Evolutionary conservation across 2,329 filamentous ascomycete species (phyloP), one percentile per base, ranked within the genome.

Genomic region (Penicillium sp.): DNA sequence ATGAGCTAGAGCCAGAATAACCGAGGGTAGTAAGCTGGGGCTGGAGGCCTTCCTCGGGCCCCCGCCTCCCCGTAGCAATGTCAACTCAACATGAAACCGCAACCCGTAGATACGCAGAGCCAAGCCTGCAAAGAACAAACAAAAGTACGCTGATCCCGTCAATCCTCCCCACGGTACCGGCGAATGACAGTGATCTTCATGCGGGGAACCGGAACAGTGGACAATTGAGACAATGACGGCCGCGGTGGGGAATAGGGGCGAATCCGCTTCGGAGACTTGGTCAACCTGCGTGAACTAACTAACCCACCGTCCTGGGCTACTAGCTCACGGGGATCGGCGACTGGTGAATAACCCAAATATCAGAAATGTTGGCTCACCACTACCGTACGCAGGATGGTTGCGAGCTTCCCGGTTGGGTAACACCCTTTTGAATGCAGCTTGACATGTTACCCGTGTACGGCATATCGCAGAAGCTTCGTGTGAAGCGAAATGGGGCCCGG

Each of bases 201-300:
- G 39, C 43, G 48, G 48, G 48, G 41, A 45, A 45, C 18, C 41
- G 18, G 30, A 18, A 22, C 38, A 10, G 38, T 31, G 24, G 25
- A 36, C 28, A n/a, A 16, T 2, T 20, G 13, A 50, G 25, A 50
- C 33, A 40, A 11, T n/a, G 11, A 40, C n/a, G 31, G 31, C 33
- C 16, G 35, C 31, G 4, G 18, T 35, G 36, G 11, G 16, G 35
- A 28, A 31, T 11, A 40, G 38, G 38, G 38, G 20, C 18, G 16
- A 20, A 20, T 16, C 33, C 4, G n/a, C 33, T 35, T 35, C 14
- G 31, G 16, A 36, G 33, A 20, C 7, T 18, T 20, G 11, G 16
- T 36, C 33, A 20, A 36, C 16, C 11, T 36, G 10, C 33, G 9
- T 35, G 31, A 14, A 16, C 20, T 18, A 11, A 20, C 8, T 14